Evolutionary conservation across 2,329 filamentous ascomycete genomes (phyloP).

Genomic region (Colletotrichum liriopes): DNA sequence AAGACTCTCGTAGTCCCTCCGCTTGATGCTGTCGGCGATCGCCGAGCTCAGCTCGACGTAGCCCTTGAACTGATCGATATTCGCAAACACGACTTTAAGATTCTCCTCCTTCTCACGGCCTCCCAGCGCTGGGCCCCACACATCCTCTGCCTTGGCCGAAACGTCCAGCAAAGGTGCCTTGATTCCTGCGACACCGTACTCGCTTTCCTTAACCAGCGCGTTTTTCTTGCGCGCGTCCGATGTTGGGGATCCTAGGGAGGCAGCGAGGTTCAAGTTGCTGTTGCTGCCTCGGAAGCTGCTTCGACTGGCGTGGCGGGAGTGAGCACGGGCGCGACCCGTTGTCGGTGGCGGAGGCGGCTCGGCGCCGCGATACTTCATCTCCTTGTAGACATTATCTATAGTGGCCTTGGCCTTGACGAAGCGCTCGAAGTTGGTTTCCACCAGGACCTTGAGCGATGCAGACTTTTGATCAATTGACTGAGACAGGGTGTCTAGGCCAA

Average conservation of each 20-base stretch:
- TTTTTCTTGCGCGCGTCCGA: slow-evolving; percentile 83
- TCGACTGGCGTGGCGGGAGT: slow-evolving; percentile 79
- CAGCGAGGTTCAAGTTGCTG: slow-evolving; percentile 54
- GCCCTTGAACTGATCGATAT: slow-evolving; percentile 84
- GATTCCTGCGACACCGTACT: slow-evolving; percentile 90
- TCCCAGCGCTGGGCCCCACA: slow-evolving; percentile 95
- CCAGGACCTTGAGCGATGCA: slow-evolving; percentile 93
- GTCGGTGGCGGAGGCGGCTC: slow-evolving; percentile 63
- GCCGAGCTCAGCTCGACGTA: slow-evolving; percentile 86
- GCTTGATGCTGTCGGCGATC: slow-evolving; percentile 87
- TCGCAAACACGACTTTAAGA: slow-evolving; percentile 82
- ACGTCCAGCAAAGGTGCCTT: slow-evolving; percentile 91
- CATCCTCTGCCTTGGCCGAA: slow-evolving; percentile 93
- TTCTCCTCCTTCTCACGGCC: slow-evolving; percentile 93
- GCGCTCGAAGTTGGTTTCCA: slow-evolving; percentile 98
- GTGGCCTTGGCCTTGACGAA: slow-evolving; percentile 98
- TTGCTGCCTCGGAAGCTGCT: slow-evolving; percentile 73
- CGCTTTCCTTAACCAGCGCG: slow-evolving; percentile 91
- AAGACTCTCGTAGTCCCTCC: slow-evolving; percentile 90
- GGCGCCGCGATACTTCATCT: slow-evolving; percentile 86
- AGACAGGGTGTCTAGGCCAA: slow-evolving; percentile 88
- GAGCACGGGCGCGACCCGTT: slow-evolving; percentile 58
- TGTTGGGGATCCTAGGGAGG: slow-evolving; percentile 52
- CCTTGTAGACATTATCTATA: slow-evolving; percentile 98
- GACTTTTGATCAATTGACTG: slow-evolving; percentile 98